Base-by-base conservation (phyloP, 164 flowering plant species). In the Platanus orientalis region DNA sequence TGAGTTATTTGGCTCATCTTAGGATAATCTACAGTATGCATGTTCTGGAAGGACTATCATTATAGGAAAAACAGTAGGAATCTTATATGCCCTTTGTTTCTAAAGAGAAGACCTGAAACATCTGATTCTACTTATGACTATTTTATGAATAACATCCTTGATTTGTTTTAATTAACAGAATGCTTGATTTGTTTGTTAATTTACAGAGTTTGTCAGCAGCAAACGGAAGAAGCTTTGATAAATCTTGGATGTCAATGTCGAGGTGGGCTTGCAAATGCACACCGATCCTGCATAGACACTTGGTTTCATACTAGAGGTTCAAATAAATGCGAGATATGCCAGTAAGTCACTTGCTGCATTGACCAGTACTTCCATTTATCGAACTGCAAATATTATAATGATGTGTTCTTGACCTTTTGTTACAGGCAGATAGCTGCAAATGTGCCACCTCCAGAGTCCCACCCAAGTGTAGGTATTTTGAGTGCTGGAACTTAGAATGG, bases 271-370 rank as follows among this genome's bases (percentile, higher is more conserved):
- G 83, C 86, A 20, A 83, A 79, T 73, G 79, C 83, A 28, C 96
- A 89, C 57, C 78, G 75, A 17, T 78, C 92, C 36, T 89, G 96
- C 65, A 89, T 89, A 58, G 79, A 82, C 9, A 75, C 73, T 56
- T 89, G 96, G 96, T 89, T 89, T 68, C 77, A 72, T 52, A 78
- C 80, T 21, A 85, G 71, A 76, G 96, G 96, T 55, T 89, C 96
- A 59, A 89, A 89, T 71, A 83, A 65, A 71, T 89, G 96, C 56
- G 96, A 89, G 79, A 86, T 89, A 68, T 89, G 96, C 87, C 96
- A 80, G 96, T 88, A 81, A 75, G 84, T 71, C 45, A 40, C 65
- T 62, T 30, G 12, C 20, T 62, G 23, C 39, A 14, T 61, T 72
- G 50, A 21, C 45, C 19, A 34, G 2, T 29, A 27, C n/a, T 20